These are phyloP conservation scores for Berkeleyomyces rouxiae DNA, from an alignment of 2,329 filamentous ascomycete species.

Conservation along the genomic window DNA sequence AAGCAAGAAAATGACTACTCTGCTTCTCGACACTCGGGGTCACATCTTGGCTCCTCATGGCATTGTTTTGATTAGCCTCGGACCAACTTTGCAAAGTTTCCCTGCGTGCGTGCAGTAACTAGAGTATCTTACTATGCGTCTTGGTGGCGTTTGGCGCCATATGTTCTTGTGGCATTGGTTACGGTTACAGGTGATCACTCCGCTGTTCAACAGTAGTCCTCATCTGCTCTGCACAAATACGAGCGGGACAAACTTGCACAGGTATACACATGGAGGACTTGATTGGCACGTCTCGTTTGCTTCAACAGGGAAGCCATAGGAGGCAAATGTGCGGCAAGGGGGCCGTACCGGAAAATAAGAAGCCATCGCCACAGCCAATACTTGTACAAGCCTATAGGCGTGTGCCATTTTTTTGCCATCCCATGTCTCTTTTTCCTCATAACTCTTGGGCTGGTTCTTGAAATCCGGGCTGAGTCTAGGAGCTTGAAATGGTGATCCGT, in stretches of 20 bases:
- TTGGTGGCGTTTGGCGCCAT: too few species aligned
- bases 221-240: background rate
- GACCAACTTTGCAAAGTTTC: too few species aligned
- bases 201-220: background rate
- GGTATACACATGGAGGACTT: background rate
- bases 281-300: background rate
- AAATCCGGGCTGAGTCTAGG: too few species aligned
- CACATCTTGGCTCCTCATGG: background rate
- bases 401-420: too few species aligned
- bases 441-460: too few species aligned
- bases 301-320: background rate
- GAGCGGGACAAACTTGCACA: background rate
- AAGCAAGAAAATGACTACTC: background rate
- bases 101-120: too few species aligned
- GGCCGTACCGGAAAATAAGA: background rate
- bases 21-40: background rate
- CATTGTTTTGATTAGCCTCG: background rate
- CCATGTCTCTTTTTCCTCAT: too few species aligned
- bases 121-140: too few species aligned
- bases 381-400: background rate
- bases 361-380: background rate
- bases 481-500: too few species aligned
- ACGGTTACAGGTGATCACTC: background rate
- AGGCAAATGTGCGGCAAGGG: background rate
- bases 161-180: too few species aligned